Base-by-base conservation (phyloP, 495 filamentous ascomycete species). In the Xylona heveae region DNA sequence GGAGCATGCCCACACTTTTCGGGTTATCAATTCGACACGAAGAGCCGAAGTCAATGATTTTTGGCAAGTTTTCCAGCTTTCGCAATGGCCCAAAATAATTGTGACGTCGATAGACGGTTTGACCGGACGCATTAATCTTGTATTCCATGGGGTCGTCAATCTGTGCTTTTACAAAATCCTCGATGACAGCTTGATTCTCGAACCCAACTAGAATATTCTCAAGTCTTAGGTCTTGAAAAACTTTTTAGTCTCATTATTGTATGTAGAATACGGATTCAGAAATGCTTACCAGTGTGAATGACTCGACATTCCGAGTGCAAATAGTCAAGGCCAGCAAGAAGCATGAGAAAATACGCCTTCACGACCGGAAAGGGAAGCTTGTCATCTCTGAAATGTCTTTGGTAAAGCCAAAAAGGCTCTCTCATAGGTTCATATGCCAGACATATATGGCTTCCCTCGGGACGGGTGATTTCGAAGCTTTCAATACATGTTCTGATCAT, bases 201-300 rank as follows among this genome's bases (percentile, higher is more conserved):
- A 60, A 53, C 34, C 40, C 47, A 21, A 60, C 45, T 40, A 61
- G 49, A 36, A 63, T 54, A 30, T 63, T 63, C 18, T 59, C 50
- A 37, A 53, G 42, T 40, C 59, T 63, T 28, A 63, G 40, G 48
- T 60, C 58, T 60, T 45, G 31, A 28, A 37, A 12, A n/a, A 42
- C 37, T 26, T 26, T 34, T 22, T 31, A 24, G 12, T 5, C 12
- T 31, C 33, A 36, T 29, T 42, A 34, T 34, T 17, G 33, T 6
- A 9, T n/a, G n/a, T n/a, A n/a, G n/a, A n/a, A n/a, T n/a, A n/a
- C n/a, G n/a, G n/a, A n/a, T n/a, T n/a, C n/a, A n/a, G n/a, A n/a
- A n/a, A n/a, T n/a, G 39, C 38, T 33, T 28, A 56, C 52, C 54
- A 35, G 52, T 50, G 32, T 56, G 52, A 29, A 56, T 48, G 29